A percentile compares a stretch with the other conserved stretches of the same genome.
These are phyloP conservation scores for Alnus glutinosa DNA, from an alignment of 306 rosid genomes.

Conservation along the genomic window DNA sequence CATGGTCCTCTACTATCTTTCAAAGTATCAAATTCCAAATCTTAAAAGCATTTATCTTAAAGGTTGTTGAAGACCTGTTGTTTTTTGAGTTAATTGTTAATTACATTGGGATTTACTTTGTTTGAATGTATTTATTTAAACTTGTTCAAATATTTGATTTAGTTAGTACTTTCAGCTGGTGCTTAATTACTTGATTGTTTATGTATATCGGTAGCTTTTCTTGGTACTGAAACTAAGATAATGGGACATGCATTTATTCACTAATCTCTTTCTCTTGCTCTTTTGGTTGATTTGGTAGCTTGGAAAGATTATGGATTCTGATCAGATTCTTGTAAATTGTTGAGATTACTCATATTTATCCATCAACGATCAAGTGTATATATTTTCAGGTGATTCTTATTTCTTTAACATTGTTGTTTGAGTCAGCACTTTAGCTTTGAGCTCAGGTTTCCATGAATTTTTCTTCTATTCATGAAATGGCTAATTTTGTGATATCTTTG, in stretches of 20 bases:
- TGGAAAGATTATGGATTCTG: too few relatives aligned
- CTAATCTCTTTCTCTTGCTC: neutral
- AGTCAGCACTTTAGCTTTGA: constrained; percentile 18
- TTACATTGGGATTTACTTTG: constrained; percentile 9
- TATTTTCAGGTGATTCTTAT: neutral
- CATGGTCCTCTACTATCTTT: neutral
- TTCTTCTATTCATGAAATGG: neutral
- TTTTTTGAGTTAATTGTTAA: constrained; percentile 29
- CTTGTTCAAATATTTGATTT: too few relatives aligned
- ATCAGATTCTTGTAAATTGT: too few relatives aligned
- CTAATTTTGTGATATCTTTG: constrained; percentile 13
- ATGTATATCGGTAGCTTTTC: neutral
- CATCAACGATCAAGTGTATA: too few relatives aligned
- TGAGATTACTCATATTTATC: too few relatives aligned
- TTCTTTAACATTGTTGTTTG: constrained; percentile 4
- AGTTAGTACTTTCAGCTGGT: neutral
- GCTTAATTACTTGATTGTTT: neutral
- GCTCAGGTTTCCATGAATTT: constrained; percentile 1
- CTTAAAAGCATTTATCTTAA: constrained; percentile 23
- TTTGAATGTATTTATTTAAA: neutral
- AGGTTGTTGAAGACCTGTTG: constrained; percentile 26
- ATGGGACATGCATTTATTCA: neutral
- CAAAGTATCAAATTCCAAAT: constrained; percentile 12
- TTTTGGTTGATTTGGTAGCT: neutral
- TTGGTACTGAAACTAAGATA: neutral